Conservation (phyloP, 768 basidiomycete species). For the Candolleomyces aberdarensis region DNA sequence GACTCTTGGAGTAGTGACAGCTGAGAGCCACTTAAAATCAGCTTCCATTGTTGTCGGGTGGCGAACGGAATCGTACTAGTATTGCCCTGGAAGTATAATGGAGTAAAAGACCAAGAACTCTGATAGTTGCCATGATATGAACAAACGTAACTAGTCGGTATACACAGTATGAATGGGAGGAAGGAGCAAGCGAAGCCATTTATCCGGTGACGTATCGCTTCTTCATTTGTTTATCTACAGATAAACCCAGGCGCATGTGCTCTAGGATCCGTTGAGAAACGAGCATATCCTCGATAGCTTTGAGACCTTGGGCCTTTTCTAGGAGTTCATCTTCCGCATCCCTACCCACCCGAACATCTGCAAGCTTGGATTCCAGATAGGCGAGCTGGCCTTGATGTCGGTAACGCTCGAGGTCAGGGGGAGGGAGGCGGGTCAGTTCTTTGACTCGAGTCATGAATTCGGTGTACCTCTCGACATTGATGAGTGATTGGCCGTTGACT, state of each 20-base stretch:
- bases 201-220: too few relatives aligned
- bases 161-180: too few relatives aligned
- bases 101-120: too few relatives aligned
- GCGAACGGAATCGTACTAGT: too few relatives aligned
- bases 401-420: conserved; percentile 31
- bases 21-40: too few relatives aligned
- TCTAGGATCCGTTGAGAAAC: conserved; percentile 16
- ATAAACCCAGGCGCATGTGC: conserved; percentile 21
- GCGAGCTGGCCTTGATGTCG: conserved; percentile 33
- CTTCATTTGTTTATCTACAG: background rate
- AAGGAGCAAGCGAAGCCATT: too few relatives aligned
- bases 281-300: conserved; percentile 23
- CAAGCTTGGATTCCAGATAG: conserved; percentile 38
- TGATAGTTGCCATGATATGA: too few relatives aligned
- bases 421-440: conserved; percentile 27
- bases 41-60: too few relatives aligned
- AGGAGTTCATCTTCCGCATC: conserved; percentile 32
- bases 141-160: too few relatives aligned
- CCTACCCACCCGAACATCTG: conserved; percentile 21
- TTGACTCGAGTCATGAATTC: conserved; percentile 35
- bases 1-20: too few relatives aligned
- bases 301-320: conserved; percentile 27
- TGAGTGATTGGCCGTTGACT: conserved; percentile 29
- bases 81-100: too few relatives aligned
- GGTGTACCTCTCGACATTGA: conserved; percentile 41